These are phyloP conservation scores for Hypericum androsaemum DNA, from an alignment of 345 rosid genomes.

Conservation along the genomic window DNA sequence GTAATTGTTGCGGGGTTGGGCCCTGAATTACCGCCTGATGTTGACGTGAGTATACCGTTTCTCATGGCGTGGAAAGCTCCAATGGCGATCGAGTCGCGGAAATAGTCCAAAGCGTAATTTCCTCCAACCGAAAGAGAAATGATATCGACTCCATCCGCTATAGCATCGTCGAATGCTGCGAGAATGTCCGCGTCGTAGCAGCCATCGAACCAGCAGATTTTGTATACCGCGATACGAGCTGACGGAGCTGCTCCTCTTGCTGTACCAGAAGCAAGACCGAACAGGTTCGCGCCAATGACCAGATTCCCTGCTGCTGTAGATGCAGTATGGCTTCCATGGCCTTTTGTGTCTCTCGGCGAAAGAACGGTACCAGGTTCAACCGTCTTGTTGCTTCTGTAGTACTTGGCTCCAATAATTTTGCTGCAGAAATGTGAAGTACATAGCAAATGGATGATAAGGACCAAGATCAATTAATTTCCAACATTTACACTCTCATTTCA, in stretches of 20 bases:
- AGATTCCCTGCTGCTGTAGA: slow-evolving; percentile 14
- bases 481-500: no score
- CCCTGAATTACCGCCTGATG: slow-evolving; percentile 21
- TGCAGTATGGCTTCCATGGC: slow-evolving; percentile 17
- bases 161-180: slow-evolving; percentile 12
- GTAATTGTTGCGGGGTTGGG: slow-evolving; percentile 6
- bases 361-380: not conserved
- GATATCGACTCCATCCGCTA: slow-evolving; percentile 9
- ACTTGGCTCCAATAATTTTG: slow-evolving; percentile 15
- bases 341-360: slow-evolving; percentile 10
- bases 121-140: slow-evolving; percentile 22
- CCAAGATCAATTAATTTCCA: not conserved
- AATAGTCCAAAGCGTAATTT: accelerated
- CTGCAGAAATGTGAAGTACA: not conserved
- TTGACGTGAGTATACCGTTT: slow-evolving; percentile 22
- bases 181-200: not conserved
- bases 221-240: slow-evolving; percentile 12
- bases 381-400: not conserved
- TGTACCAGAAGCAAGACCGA: slow-evolving; percentile 7
- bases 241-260: slow-evolving; percentile 17
- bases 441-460: no score
- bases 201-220: not conserved
- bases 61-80: slow-evolving; percentile 25
- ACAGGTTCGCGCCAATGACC: slow-evolving; percentile 7
- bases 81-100: slow-evolving; percentile 11